These are phyloP conservation scores for Paecilomyces fulvus DNA, from an alignment of 2,329 filamentous ascomycete genomes.

Conservation along the genomic window DNA sequence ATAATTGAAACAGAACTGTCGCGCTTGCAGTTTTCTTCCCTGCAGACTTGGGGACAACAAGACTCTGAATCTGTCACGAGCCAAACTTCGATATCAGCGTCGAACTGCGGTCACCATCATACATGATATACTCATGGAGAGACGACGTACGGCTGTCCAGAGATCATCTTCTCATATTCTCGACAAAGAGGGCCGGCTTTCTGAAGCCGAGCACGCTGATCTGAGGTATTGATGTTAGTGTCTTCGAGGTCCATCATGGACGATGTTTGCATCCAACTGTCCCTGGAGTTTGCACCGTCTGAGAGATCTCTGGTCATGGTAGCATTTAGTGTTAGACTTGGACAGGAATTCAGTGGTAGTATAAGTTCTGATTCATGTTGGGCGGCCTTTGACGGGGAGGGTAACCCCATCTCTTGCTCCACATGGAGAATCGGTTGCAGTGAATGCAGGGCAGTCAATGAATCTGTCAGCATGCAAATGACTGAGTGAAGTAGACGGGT, in stretches of 20 bases:
- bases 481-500: neutral
- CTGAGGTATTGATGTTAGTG: neutral
- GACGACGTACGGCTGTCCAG: conserved; percentile 5
- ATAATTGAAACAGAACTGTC: conserved; percentile 8
- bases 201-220: neutral
- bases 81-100: neutral
- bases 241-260: neutral
- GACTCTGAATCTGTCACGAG: conserved; percentile 4
- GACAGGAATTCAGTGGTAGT: neutral
- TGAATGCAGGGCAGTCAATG: neutral
- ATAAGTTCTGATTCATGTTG: neutral
- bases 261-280: neutral
- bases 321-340: neutral
- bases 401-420: neutral
- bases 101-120: neutral
- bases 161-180: conserved; percentile 8
- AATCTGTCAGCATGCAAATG: neutral
- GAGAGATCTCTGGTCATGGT: neutral
- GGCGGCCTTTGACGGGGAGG: neutral
- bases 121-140: neutral
- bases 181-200: neutral
- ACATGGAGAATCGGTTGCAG: neutral
- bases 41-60: conserved; percentile 5
- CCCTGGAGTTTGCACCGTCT: neutral
- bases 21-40: conserved; percentile 6